These are phyloP conservation scores for Pecoramyces ruminantium DNA, from an alignment of 192 early-diverging fungal species.

Conservation along the genomic window DNA sequence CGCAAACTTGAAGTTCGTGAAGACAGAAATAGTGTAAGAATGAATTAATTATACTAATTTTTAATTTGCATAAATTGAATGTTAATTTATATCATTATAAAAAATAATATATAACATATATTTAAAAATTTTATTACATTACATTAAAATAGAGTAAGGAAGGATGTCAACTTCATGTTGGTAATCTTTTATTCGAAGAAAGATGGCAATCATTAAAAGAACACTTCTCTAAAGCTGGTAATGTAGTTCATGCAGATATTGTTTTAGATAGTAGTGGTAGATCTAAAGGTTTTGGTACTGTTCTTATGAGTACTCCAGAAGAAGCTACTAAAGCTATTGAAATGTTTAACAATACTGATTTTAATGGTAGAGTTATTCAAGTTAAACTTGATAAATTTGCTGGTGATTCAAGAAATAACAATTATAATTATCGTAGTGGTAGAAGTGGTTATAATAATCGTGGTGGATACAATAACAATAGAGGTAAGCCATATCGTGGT, in stretches of 20 bases:
- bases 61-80: too few species aligned
- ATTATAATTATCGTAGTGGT: not conserved
- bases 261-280: conserved; percentile 38
- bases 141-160: not conserved
- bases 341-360: conserved; percentile 15
- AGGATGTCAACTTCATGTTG: conserved; percentile 3
- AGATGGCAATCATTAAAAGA: conserved; percentile 28
- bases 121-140: too few species aligned
- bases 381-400: conserved; percentile 25
- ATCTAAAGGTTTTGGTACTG: conserved; percentile 56
- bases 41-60: too few species aligned
- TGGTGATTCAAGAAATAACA: not conserved
- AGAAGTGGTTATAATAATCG: not conserved
- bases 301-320: conserved; percentile 31
- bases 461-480: not conserved
- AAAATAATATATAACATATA: too few species aligned
- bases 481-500: not conserved
- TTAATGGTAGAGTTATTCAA: conserved; percentile 21
- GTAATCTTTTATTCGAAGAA: not conserved
- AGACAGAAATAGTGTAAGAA: conserved; percentile 17
- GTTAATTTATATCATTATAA: too few species aligned
- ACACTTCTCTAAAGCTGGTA: conserved; percentile 49
- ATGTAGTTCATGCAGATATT: conserved; percentile 52
- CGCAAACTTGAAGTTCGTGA: conserved; percentile 55
- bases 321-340: conserved; percentile 18